Evolutionary conservation across 805 yeast genomes (phyloP).

Genomic region (Cyberlindnera maclurae): DNA sequence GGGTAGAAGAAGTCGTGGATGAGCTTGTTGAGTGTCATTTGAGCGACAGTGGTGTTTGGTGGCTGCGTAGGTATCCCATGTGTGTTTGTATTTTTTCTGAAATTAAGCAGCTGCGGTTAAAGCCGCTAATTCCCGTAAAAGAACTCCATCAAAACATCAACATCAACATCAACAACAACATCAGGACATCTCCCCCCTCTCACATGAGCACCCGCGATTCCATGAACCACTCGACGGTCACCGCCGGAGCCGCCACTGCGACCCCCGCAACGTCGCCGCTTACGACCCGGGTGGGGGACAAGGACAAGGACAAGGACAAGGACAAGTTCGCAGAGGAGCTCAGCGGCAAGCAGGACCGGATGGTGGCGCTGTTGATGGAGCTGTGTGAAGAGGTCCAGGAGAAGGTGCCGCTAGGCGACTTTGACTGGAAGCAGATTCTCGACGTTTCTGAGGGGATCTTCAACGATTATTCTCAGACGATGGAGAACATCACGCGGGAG

Average conservation of each 20-base stretch:
- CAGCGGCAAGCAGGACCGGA: neutral
- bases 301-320: neutral
- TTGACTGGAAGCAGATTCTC: conserved; percentile 5
- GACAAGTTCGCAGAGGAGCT: conserved; percentile 1
- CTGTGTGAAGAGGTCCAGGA: neutral
- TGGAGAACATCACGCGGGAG: conserved; percentile 18
- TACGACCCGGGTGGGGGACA: neutral
- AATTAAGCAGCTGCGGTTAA: too few relatives aligned
- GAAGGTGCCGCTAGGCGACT: neutral
- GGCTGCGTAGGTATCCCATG: too few relatives aligned
- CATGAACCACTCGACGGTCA: neutral
- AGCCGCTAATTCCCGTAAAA: too few relatives aligned
- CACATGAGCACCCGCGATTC: neutral
- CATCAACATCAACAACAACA: too few relatives aligned
- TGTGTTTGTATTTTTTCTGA: neutral
- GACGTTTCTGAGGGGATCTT: conserved; percentile 14
- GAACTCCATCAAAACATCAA: too few relatives aligned
- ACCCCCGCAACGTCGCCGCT: neutral
- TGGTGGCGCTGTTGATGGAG: conserved; percentile 1
- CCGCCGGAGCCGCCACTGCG: neutral
- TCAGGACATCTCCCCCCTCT: too few relatives aligned
- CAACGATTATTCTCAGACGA: conserved; percentile 14
- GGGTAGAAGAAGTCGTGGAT: conserved; percentile 9
- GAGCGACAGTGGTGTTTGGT: too few relatives aligned
- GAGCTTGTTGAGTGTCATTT: conserved; percentile 4